A percentile compares a stretch with the other conserved stretches of the same genome.
Conservation (phyloP, 2,329 filamentous ascomycete genomes). For the Beauveria bassiana region DNA sequence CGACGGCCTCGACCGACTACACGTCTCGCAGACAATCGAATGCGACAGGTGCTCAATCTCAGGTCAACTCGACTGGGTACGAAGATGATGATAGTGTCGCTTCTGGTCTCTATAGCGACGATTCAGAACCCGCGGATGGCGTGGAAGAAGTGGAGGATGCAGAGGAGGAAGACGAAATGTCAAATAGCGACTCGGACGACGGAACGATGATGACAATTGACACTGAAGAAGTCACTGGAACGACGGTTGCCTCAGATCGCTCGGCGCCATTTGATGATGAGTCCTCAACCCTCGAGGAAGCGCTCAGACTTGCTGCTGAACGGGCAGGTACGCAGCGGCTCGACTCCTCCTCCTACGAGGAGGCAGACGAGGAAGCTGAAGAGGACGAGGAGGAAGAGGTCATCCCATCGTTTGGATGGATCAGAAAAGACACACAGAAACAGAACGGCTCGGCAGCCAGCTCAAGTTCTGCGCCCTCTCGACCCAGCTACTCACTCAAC, state of each 20-base stretch:
- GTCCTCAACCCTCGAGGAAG: conserved; percentile 68
- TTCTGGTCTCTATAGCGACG: conserved; percentile 71
- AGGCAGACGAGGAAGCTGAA: conserved; percentile 48
- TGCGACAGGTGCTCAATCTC: conserved; percentile 24
- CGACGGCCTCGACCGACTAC: conserved; percentile 66
- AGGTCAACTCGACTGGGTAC: conserved; percentile 39
- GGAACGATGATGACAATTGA: conserved; percentile 79
- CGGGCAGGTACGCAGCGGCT: conserved; percentile 67
- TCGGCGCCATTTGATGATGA: conserved; percentile 52
- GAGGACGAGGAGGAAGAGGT: conserved; percentile 54
- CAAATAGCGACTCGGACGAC: conserved; percentile 57
- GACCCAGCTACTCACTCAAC: conserved; percentile 14
- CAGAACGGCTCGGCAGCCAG: background rate
- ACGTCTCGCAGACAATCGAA: conserved; percentile 67
- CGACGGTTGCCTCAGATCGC: conserved; percentile 55
- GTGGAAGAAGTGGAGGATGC: conserved; percentile 50
- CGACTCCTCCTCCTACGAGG: conserved; percentile 31
- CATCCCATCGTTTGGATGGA: conserved; percentile 71
- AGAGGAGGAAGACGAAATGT: conserved; percentile 30
- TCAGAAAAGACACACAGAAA: conserved; percentile 41
- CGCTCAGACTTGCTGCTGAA: conserved; percentile 65
- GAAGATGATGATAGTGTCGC: conserved; percentile 56
- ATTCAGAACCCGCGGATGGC: conserved; percentile 49
- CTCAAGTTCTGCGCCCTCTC: background rate
- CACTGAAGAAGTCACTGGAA: conserved; percentile 66